These are phyloP conservation scores for Escovopsis weberi DNA, from an alignment of 2,329 filamentous ascomycete species.

Conservation along the genomic window DNA sequence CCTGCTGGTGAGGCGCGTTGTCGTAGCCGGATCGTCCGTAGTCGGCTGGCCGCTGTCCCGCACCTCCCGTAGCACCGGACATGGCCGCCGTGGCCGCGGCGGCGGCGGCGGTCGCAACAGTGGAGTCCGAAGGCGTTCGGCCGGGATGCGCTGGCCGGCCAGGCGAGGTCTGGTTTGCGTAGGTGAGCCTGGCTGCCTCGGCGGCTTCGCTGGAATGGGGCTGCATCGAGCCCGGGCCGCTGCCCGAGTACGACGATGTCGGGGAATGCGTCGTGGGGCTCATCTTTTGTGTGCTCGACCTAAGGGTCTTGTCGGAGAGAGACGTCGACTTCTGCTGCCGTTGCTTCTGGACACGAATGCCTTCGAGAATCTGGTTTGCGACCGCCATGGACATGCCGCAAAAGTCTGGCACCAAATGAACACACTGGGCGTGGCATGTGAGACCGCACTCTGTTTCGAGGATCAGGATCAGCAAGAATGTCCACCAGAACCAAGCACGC, in stretches of 20 bases:
- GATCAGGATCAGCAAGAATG: too few relatives aligned
- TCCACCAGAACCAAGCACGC: too few relatives aligned
- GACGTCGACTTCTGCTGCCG: constrained; percentile 41
- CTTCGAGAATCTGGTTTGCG: constrained; percentile 83
- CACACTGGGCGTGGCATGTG: constrained; percentile 81
- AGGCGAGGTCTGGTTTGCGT: constrained; percentile 37
- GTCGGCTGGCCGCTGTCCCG: constrained; percentile 20
- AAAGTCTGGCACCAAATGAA: constrained; percentile 93
- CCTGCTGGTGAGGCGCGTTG: constrained; percentile 17
- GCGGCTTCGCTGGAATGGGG: constrained; percentile 30
- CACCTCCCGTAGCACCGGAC: constrained; percentile 30
- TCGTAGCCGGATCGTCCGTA: constrained; percentile 21
- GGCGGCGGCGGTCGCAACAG: constrained; percentile 25
- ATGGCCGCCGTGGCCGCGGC: constrained; percentile 45
- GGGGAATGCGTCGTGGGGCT: constrained; percentile 25
- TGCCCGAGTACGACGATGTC: constrained; percentile 21
- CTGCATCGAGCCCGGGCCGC: constrained; percentile 6
- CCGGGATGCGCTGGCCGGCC: constrained; percentile 37
- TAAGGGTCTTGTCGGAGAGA: constrained; percentile 53
- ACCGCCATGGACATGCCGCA: constrained; percentile 99
- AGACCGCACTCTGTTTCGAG: constrained; percentile 60
- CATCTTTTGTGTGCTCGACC: constrained; percentile 34
- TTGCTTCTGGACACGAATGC: constrained; percentile 67
- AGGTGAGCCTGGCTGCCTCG: constrained; percentile 51
- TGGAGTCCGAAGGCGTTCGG: constrained; percentile 37